These are phyloP conservation scores for Diaporthe batatas DNA, from an alignment of 2,329 filamentous ascomycete genomes.

Conservation along the genomic window DNA sequence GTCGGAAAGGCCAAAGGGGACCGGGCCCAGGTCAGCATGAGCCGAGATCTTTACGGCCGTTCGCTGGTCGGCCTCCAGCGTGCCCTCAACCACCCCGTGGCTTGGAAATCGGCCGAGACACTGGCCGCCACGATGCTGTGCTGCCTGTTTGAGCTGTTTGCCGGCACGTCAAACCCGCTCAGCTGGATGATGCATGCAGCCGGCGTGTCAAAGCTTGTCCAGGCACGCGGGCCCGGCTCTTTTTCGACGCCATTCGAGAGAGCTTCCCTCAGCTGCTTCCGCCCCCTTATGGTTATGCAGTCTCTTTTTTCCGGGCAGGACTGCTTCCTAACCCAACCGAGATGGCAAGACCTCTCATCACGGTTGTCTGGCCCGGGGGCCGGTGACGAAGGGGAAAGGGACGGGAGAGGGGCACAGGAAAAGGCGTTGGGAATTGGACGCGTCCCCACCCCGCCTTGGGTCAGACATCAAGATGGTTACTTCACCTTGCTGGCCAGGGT, in stretches of 20 bases:
- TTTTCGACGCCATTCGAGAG: conserved; percentile 54
- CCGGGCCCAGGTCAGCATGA: conserved; percentile 50
- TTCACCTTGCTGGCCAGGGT: conserved; percentile 53
- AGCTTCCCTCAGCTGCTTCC: conserved; percentile 55
- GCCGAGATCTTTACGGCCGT: conserved; percentile 55
- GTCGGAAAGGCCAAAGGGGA: conserved; percentile 53
- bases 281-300: conserved; percentile 56
- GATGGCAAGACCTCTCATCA: conserved; percentile 54
- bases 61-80: conserved; percentile 53
- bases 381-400: conserved; percentile 37
- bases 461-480: conserved; percentile 51
- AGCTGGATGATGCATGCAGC: conserved; percentile 57
- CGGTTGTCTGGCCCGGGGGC: conserved; percentile 48
- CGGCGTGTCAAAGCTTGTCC: conserved; percentile 55
- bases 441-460: conserved; percentile 43
- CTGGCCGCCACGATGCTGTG: conserved; percentile 57
- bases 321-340: conserved; percentile 54
- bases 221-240: conserved; percentile 54
- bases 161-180: conserved; percentile 53
- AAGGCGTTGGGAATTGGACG: conserved; percentile 38
- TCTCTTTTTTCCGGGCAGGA: conserved; percentile 54
- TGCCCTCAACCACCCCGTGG: conserved; percentile 53
- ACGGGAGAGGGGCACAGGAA: background rate
- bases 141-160: conserved; percentile 59
- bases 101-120: conserved; percentile 58